Evolutionary conservation across 345 rosid species (phyloP).

Genomic region (Eucalyptus leucophloia): DNA sequence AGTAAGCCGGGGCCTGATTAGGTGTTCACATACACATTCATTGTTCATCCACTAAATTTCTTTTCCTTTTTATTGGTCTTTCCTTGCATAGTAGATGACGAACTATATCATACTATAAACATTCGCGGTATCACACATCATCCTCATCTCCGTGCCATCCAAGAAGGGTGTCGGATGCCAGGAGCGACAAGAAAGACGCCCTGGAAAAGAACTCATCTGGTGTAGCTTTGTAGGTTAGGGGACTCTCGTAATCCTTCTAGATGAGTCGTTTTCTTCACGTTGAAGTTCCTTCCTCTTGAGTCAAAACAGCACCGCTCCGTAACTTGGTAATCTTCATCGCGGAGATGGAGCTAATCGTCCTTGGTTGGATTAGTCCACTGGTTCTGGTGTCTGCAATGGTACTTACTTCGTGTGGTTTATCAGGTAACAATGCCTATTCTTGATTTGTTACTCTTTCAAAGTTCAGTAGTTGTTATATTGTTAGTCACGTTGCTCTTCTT

Average conservation of each 20-base stretch:
- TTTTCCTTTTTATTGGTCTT: not conserved
- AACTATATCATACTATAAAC: not conserved
- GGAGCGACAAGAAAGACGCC: not conserved
- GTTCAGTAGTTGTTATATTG: not conserved
- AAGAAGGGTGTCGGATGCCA: not conserved
- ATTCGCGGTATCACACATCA: not conserved
- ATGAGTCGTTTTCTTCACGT: not conserved
- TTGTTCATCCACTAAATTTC: not conserved
- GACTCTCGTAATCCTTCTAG: not conserved
- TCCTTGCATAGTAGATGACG: not conserved
- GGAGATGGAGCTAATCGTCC: not conserved
- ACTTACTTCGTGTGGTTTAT: constrained; percentile 5
- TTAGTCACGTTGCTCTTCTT: not conserved
- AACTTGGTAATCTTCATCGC: not conserved
- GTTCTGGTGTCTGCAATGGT: not conserved
- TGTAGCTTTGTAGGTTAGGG: not conserved
- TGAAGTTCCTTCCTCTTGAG: not conserved
- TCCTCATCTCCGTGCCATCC: not conserved
- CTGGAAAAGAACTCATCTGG: not conserved
- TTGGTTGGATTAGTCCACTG: not conserved
- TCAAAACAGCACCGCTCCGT: not conserved
- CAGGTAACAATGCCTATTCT: constrained; percentile 14
- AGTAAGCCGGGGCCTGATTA: not conserved
- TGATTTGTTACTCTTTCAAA: not conserved
- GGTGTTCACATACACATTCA: not conserved